Base-by-base conservation (phyloP, 805 yeast species). In the Ogataea philodendri region DNA sequence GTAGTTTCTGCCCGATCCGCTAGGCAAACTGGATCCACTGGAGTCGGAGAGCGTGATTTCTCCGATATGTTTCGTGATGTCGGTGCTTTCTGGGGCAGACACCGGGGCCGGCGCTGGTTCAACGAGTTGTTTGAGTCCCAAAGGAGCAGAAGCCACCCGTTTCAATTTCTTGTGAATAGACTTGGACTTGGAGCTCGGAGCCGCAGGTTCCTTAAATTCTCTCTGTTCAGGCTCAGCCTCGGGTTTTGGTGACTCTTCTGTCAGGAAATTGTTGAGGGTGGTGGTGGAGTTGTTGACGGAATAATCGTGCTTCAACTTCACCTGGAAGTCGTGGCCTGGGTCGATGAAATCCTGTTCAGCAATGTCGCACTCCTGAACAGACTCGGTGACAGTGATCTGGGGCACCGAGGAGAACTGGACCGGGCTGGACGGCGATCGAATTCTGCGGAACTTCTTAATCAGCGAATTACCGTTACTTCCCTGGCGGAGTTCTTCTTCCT, bases 141-240 rank as follows among this genome's bases (percentile, higher is more conserved):
- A 66, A 8, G 95, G 95, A 1, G 93, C 94, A 0, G 95, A 85
- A 0, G 95, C 89, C 2, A 84, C 94, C 43, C 94, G 68, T 42
- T 93, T 66, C 15, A 84, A 62, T 14, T 67, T 66, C 26, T 65
- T 60, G 14, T 63, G 70, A 24, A 70, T 51, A 1, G 52, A 46
- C 15, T 38, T 14, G 8, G 49, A 19, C 27, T 35, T 47, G 9
- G 41, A 21, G 7, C 31, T 19, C 10, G 14, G 22, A 8, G 15
- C 13, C 17, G 26, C n/a, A 5, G 36, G 15, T 20, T 25, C 30
- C 17, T 30, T 18, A n/a, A 26, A 18, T 19, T 24, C 29, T 14
- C 28, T 19, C 15, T 15, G 17, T 19, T 32, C 28, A 15, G 30
- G 15, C 8, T 31, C 22, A 10, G 28, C 8, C n/a, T 26, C 8